These are phyloP conservation scores for Trichomonas vaginalis DNA, from an alignment of 208 protist genomes.

Conservation along the genomic window DNA sequence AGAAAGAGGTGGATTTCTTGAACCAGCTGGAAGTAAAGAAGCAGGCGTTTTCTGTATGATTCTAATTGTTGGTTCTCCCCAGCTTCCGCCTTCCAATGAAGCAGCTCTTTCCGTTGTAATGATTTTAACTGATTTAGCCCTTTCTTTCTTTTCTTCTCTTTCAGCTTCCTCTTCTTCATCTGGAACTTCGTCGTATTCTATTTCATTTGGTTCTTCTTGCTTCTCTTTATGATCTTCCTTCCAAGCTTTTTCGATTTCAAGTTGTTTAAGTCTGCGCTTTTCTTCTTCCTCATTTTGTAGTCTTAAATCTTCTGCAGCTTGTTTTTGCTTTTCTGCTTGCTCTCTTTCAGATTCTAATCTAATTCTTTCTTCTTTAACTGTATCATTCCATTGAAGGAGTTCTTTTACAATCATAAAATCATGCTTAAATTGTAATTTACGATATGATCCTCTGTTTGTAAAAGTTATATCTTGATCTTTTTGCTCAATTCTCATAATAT, in stretches of 20 bases:
- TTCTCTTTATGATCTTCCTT: not conserved
- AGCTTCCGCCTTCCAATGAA: not conserved
- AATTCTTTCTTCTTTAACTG: not conserved
- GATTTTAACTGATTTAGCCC: not conserved
- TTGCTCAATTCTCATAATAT: not conserved
- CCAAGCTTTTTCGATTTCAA: not conserved
- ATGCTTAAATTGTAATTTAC: not conserved
- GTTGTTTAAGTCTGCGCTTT: not conserved
- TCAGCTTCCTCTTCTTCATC: not conserved
- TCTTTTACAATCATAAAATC: not conserved
- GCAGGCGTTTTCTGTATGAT: not conserved
- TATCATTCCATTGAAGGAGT: not conserved
- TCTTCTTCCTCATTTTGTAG: not conserved
- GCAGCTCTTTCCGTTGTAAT: not conserved
- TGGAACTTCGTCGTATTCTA: not conserved
- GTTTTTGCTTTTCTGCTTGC: not conserved
- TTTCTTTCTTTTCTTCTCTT: not conserved
- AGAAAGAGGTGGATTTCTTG: not conserved
- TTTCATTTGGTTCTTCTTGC: not conserved
- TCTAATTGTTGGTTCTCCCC: not conserved
- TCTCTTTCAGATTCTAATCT: no score
- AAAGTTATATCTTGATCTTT: not conserved
- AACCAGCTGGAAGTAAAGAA: not conserved
- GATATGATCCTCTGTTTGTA: not conserved
- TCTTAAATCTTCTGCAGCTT: not conserved